Evolutionary conservation across 257 asterid genomes (phyloP).

Genomic region (Lantana camara): DNA sequence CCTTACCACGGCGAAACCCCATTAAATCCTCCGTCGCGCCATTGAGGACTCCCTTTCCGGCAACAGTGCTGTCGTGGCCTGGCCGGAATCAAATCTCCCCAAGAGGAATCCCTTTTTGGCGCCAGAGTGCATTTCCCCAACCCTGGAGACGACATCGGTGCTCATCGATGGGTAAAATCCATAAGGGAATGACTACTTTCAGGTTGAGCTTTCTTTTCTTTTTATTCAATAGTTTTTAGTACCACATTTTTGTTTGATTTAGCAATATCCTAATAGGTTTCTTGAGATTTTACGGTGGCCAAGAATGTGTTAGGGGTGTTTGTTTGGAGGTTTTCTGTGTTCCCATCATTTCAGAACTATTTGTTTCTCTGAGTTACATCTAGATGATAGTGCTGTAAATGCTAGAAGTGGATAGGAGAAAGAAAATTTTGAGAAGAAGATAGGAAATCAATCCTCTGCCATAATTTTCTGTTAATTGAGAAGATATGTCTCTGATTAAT

Average conservation of each 20-base stretch:
- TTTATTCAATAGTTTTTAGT: no score
- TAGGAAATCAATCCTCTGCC: background rate
- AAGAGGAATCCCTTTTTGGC: no score
- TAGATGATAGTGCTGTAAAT: slow-evolving; percentile 12
- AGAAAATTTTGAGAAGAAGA: background rate
- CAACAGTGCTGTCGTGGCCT: no score
- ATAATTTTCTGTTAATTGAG: slow-evolving; percentile 7
- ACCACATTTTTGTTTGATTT: no score
- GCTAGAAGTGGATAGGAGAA: slow-evolving; percentile 14
- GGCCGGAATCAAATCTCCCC: no score
- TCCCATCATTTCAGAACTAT: background rate
- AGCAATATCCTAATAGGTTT: background rate
- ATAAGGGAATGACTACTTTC: no score
- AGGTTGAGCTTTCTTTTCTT: background rate
- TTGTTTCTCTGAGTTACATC: background rate
- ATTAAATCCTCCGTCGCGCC: no score
- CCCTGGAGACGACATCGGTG: no score
- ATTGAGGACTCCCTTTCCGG: no score
- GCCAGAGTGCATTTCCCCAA: no score
- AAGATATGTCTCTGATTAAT: background rate
- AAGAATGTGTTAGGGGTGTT: background rate
- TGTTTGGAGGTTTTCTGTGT: slow-evolving; percentile 9
- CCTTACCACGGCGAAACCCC: no score
- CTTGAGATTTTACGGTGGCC: background rate
- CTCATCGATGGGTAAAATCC: no score